Percentiles rank a stretch among this genome's conserved stretches.
These are phyloP conservation scores for Solanum piurae DNA, from an alignment of 257 asterid species.

Conservation along the genomic window DNA sequence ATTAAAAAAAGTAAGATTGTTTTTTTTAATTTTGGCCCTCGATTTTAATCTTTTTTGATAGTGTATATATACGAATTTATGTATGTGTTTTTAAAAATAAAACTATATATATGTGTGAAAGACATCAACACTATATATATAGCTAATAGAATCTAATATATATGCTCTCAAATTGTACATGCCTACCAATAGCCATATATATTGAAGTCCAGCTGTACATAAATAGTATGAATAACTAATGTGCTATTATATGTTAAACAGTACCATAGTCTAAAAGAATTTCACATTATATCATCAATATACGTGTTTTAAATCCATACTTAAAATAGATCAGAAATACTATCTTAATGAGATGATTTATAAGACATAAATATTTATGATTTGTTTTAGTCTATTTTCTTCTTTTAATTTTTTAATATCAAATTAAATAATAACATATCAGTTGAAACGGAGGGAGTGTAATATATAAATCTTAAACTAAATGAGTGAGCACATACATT, in stretches of 20 bases:
- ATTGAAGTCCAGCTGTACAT: not conserved
- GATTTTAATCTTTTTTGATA: not conserved
- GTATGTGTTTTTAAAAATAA: too few relatives aligned
- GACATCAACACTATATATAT: too few relatives aligned
- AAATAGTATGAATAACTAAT: not conserved
- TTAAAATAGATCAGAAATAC: too few relatives aligned
- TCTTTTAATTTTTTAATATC: too few relatives aligned
- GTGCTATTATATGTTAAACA: not conserved
- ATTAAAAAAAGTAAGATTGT: not conserved
- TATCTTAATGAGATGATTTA: too few relatives aligned
- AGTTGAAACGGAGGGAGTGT: not conserved
- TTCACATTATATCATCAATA: not conserved
- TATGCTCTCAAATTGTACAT: not conserved
- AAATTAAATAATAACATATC: too few relatives aligned
- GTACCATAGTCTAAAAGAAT: not conserved
- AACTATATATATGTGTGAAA: too few relatives aligned
- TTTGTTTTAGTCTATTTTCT: too few relatives aligned
- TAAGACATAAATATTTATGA: too few relatives aligned
- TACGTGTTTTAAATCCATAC: not conserved
- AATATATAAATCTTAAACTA: not conserved
- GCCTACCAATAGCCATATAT: not conserved
- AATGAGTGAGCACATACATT: not conserved
- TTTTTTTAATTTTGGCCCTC: not conserved
- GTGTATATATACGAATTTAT: not conserved
- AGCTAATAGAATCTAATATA: not conserved